Evolutionary conservation across 2,329 filamentous ascomycete genomes (phyloP).

Genomic region (Parasarocladium wereldwijsianum): DNA sequence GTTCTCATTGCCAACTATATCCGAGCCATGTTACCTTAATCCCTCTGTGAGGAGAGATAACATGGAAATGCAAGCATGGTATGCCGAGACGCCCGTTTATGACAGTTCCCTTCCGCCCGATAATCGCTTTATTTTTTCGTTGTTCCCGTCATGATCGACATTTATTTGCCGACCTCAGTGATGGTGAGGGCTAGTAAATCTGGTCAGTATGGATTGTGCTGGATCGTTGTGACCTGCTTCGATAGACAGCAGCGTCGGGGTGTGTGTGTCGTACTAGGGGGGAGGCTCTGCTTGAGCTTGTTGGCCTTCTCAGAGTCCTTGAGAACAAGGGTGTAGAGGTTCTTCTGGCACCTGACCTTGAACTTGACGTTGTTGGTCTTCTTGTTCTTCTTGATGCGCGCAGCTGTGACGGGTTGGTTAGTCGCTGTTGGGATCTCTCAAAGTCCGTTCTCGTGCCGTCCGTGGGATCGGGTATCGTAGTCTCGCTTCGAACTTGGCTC

Average conservation of each 20-base stretch:
- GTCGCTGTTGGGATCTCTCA: conserved; percentile 14
- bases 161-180: not conserved
- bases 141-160: not conserved
- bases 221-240: no score
- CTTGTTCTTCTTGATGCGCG: conserved; percentile 92
- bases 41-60: no score
- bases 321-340: conserved; percentile 96
- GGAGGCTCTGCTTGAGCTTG: conserved; percentile 98
- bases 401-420: conserved; percentile 41
- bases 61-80: conserved; percentile 13
- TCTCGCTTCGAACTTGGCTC: conserved; percentile 3
- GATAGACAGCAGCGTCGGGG: not conserved
- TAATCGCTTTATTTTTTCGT: not conserved
- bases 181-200: conserved; percentile 3
- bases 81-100: conserved; percentile 4
- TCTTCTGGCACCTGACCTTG: conserved; percentile 97
- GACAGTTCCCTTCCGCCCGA: conserved; percentile 2
- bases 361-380: conserved; percentile 93
- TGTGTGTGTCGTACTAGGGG: conserved; percentile 61
- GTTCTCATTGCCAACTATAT: conserved; percentile 21
- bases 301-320: conserved; percentile 99
- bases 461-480: conserved; percentile 3
- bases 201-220: not conserved
- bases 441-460: conserved; percentile 5
- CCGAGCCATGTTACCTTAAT: conserved; percentile 21